A percentile compares a stretch with the other conserved stretches of the same genome.
Conservation (phyloP, 192 early-diverging fungal genomes). For the Mortierella alpina region DNA sequence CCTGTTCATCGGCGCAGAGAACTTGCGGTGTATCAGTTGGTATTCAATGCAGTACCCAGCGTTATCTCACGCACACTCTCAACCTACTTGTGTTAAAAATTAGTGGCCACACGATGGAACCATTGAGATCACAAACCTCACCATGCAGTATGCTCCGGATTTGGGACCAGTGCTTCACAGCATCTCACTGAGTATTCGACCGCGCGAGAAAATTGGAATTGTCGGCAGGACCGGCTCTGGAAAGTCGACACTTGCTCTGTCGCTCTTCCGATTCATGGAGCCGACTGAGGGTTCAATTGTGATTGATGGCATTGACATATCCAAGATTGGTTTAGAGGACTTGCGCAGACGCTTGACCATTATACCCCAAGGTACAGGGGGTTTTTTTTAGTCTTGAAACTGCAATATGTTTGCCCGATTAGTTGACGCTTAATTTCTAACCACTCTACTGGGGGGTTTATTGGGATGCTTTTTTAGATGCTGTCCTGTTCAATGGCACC, state of each 20-base stretch:
- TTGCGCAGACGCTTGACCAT: slow-evolving; percentile 84
- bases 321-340: slow-evolving; percentile 78
- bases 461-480: slow-evolving; percentile 42
- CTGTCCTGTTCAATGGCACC: slow-evolving; percentile 63
- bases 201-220: slow-evolving; percentile 89
- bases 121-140: slow-evolving; percentile 77
- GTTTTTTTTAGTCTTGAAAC: background rate
- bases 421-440: background rate
- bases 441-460: background rate
- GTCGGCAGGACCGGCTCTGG: slow-evolving; percentile 93
- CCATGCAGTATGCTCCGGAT: slow-evolving; percentile 81
- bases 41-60: too few species aligned
- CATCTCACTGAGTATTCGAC: slow-evolving; percentile 72
- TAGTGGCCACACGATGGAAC: slow-evolving; percentile 81
- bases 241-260: slow-evolving; percentile 82
- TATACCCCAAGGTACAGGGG: slow-evolving; percentile 83
- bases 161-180: slow-evolving; percentile 77
- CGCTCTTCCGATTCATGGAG: slow-evolving; percentile 86
- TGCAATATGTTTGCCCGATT: background rate
- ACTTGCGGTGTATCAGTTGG: background rate
- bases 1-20: slow-evolving; percentile 1
- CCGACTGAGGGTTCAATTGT: slow-evolving; percentile 72
- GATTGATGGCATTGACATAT: slow-evolving; percentile 86
- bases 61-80: background rate
- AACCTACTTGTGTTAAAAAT: background rate